phyloP scores from a whole-genome alignment of 345 rosid species.

The Pelargonium nanum region DNA sequence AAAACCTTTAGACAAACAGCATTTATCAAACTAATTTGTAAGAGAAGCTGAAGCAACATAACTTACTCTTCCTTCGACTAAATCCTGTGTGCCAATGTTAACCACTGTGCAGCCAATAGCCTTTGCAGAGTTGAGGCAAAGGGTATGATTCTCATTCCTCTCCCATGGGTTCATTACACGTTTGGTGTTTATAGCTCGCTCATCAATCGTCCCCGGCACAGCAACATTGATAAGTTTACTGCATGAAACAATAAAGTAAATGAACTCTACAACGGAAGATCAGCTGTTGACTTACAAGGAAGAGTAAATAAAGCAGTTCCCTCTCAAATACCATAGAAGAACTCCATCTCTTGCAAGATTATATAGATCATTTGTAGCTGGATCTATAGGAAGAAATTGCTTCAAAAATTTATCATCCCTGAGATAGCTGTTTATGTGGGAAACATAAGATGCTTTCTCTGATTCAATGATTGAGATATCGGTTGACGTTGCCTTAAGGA shows the following conservation, averaged over 20 bases:
- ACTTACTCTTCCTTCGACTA: constrained; percentile 81
- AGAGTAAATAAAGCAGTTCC: constrained; percentile 9
- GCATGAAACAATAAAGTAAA: constrained; percentile 18
- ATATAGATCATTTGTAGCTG: constrained; percentile 56
- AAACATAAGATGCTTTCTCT: constrained; percentile 72
- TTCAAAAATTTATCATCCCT: constrained; percentile 74
- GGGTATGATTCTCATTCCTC: no score
- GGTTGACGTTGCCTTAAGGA: constrained; percentile 59
- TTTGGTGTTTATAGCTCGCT: constrained; percentile 81
- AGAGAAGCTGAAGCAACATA: constrained; percentile 13
- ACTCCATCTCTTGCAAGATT: constrained; percentile 85
- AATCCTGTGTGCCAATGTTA: no score
- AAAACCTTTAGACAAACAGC: constrained; percentile 7
- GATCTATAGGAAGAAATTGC: constrained; percentile 87
- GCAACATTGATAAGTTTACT: constrained; percentile 91
- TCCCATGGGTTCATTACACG: constrained; percentile 81
- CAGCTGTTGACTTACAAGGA: constrained; percentile 4
- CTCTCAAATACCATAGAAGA: constrained; percentile 54
- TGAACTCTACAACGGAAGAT: constrained; percentile 5
- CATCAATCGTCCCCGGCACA: constrained; percentile 87
- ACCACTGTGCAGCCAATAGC: no score
- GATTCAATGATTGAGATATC: constrained; percentile 63
- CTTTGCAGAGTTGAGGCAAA: no score
- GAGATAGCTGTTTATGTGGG: constrained; percentile 83
- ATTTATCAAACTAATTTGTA: constrained; percentile 1